Evolutionary conservation across 2,329 filamentous ascomycete genomes (phyloP).

Genomic region (Talaromyces sp.): DNA sequence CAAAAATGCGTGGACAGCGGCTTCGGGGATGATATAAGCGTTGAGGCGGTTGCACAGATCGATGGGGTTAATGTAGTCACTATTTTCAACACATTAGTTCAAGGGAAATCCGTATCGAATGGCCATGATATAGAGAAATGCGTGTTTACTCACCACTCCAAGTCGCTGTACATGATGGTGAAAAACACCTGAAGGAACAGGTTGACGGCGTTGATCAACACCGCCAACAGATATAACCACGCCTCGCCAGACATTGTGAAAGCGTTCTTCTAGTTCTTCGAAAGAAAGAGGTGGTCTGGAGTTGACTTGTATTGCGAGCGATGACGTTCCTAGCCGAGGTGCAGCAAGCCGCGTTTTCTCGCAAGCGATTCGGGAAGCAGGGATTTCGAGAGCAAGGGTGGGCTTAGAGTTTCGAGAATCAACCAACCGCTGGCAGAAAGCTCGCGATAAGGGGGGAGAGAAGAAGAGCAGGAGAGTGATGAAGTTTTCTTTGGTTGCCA

Average conservation of each 20-base stretch:
- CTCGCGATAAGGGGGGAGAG: neutral
- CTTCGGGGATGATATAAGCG: conserved; percentile 98
- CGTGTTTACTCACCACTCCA: conserved; percentile 76
- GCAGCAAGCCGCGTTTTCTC: neutral
- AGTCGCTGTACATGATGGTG: conserved; percentile 99
- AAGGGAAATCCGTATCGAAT: too few species aligned
- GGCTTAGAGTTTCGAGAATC: neutral
- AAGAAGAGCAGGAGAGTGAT: neutral
- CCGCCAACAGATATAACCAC: conserved; percentile 95
- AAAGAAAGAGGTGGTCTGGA: neutral
- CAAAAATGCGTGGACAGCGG: conserved; percentile 91
- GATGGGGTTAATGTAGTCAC: conserved; percentile 99
- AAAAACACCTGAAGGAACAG: conserved; percentile 99
- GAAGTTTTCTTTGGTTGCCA: neutral
- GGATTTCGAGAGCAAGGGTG: neutral
- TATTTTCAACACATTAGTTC: conserved; percentile 39
- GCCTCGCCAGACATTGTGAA: conserved; percentile 88
- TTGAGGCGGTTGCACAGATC: conserved; percentile 99
- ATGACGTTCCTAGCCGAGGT: neutral
- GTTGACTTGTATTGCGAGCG: neutral
- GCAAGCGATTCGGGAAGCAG: neutral
- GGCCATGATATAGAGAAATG: neutral
- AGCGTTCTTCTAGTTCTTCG: neutral
- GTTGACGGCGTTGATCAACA: conserved; percentile 99
- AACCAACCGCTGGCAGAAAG: neutral